These are phyloP conservation scores for Pseudocercospora vitis DNA, from an alignment of 2,329 filamentous ascomycete genomes.

Conservation along the genomic window DNA sequence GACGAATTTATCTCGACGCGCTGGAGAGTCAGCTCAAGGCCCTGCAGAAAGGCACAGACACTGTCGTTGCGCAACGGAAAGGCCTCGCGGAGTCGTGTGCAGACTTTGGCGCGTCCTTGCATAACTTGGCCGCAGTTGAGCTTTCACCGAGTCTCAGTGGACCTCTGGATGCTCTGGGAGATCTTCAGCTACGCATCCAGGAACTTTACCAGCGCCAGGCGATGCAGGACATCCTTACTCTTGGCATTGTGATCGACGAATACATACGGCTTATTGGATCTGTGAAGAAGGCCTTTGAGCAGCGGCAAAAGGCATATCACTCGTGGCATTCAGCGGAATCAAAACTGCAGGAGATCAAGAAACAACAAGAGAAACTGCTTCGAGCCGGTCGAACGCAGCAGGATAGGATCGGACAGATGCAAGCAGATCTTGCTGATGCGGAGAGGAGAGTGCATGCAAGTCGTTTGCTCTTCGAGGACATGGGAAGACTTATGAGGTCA, in stretches of 20 bases:
- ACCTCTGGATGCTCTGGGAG: constrained; percentile 86
- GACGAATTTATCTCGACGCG: constrained; percentile 89
- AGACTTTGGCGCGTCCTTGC: constrained; percentile 91
- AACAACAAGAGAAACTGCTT: constrained; percentile 89
- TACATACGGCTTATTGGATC: constrained; percentile 95
- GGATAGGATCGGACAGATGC: constrained; percentile 87
- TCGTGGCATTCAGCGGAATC: constrained; percentile 89
- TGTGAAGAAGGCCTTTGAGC: constrained; percentile 87
- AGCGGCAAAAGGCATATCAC: constrained; percentile 94
- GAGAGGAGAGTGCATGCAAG: constrained; percentile 92
- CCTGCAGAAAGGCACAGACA: constrained; percentile 89
- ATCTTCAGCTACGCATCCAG: constrained; percentile 87
- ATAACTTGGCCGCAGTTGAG: constrained; percentile 88
- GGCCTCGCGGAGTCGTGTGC: constrained; percentile 88
- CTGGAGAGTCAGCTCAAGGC: constrained; percentile 84
- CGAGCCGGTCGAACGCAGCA: constrained; percentile 94
- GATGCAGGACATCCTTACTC: constrained; percentile 91
- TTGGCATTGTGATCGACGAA: constrained; percentile 97
- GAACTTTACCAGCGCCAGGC: constrained; percentile 96
- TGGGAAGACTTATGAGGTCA: constrained; percentile 86
- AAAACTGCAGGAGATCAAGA: constrained; percentile 85
- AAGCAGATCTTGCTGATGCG: constrained; percentile 90
- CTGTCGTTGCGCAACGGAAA: constrained; percentile 87
- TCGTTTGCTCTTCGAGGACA: constrained; percentile 88
- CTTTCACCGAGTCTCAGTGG: constrained; percentile 84